These are phyloP conservation scores for Penicillium sumatraense DNA, from an alignment of 2,329 filamentous ascomycete species.

Conservation along the genomic window DNA sequence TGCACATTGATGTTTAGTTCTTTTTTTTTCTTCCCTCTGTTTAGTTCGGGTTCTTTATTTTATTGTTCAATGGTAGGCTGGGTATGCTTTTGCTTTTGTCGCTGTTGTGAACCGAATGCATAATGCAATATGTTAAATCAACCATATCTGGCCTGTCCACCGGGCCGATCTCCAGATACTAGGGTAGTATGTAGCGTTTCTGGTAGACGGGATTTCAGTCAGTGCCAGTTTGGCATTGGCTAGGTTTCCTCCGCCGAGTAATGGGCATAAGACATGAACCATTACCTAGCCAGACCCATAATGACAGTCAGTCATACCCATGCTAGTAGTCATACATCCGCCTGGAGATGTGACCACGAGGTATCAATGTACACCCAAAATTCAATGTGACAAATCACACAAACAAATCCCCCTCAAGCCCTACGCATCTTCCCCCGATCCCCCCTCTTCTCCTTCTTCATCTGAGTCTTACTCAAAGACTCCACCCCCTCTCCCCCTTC, in stretches of 20 bases:
- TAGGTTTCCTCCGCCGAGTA: no score
- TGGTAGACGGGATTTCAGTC: no score
- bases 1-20: constrained; percentile 29
- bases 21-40: constrained; percentile 12
- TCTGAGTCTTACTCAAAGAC: constrained; percentile 55
- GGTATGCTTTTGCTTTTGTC: neutral
- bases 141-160: neutral
- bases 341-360: no score
- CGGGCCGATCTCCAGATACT: no score
- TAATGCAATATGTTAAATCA: constrained; percentile 8
- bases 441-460: constrained; percentile 58
- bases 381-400: neutral
- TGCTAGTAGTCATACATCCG: no score
- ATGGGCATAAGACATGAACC: no score
- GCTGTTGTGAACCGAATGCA: constrained; percentile 20
- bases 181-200: no score
- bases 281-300: neutral
- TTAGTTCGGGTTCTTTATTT: constrained; percentile 7
- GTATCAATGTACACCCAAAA: neutral
- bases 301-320: no score
- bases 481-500: constrained; percentile 22
- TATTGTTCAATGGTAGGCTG: neutral
- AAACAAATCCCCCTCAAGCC: constrained; percentile 8
- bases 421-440: constrained; percentile 49
- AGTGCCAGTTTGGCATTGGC: no score